These are phyloP conservation scores for Thuja plicata DNA, from an alignment of 83 land plant genomes.

Conservation along the genomic window DNA sequence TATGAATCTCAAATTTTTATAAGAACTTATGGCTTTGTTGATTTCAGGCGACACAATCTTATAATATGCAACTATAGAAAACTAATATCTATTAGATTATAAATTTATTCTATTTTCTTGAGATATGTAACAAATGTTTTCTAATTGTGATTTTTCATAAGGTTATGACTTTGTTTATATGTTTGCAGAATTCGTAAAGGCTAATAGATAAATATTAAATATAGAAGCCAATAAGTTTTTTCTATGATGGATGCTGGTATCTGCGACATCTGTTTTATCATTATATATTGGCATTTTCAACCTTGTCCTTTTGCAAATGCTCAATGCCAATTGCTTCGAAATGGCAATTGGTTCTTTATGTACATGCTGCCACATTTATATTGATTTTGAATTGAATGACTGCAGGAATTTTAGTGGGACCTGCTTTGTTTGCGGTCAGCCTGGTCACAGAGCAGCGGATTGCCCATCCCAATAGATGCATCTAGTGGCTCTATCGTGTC, in stretches of 20 bases:
- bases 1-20: neutral
- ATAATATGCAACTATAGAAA: neutral
- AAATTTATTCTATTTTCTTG: neutral
- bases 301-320: neutral
- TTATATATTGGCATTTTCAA: neutral
- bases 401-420: slow-evolving; percentile 56
- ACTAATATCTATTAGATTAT: neutral
- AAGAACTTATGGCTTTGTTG: neutral
- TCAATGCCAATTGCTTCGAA: neutral
- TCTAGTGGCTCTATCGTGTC: neutral
- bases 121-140: neutral
- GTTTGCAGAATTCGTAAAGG: neutral
- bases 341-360: neutral
- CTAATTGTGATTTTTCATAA: neutral
- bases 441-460: slow-evolving; percentile 64
- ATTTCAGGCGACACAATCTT: neutral
- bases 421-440: slow-evolving; percentile 53
- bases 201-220: neutral
- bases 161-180: neutral
- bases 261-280: neutral
- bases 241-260: neutral
- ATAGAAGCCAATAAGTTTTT: neutral
- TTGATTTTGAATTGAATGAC: neutral
- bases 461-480: slow-evolving; percentile 36
- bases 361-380: neutral